These are phyloP conservation scores for Rutstroemia sp. DNA, from an alignment of 2,329 filamentous ascomycete genomes.

Conservation along the genomic window DNA sequence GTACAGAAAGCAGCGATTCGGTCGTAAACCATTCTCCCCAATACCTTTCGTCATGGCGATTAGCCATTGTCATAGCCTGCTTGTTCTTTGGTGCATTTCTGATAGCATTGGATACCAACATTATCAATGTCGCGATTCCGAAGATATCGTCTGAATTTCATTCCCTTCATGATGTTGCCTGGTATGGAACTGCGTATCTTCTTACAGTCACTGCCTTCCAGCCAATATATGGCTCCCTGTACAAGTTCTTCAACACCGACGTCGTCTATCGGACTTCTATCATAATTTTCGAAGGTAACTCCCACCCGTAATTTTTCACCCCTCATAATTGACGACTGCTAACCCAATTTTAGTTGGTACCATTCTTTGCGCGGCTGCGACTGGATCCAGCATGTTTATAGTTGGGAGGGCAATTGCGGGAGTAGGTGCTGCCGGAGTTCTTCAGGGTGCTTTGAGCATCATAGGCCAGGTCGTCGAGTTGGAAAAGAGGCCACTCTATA, in stretches of 20 bases:
- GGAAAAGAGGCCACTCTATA: conserved; percentile 3
- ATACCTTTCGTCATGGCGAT: too few relatives aligned
- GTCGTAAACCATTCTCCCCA: too few relatives aligned
- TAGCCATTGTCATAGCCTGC: neutral
- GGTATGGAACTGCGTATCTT: conserved; percentile 19
- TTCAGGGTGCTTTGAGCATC: conserved; percentile 41
- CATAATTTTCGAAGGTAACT: neutral
- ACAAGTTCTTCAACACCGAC: conserved; percentile 16
- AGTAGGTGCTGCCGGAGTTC: conserved; percentile 40
- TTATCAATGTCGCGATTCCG: conserved; percentile 35
- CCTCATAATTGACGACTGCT: too few relatives aligned
- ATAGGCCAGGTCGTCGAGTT: conserved; percentile 37
- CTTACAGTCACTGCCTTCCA: conserved; percentile 33
- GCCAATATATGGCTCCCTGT: conserved; percentile 10
- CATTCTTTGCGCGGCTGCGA: conserved; percentile 38
- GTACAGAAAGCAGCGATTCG: too few relatives aligned
- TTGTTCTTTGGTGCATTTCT: neutral
- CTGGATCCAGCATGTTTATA: conserved; percentile 37
- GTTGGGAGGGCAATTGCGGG: conserved; percentile 42
- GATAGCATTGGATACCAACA: neutral
- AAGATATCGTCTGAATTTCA: conserved; percentile 38
- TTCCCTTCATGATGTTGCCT: conserved; percentile 41
- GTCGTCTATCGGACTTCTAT: conserved; percentile 12
- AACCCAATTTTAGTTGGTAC: conserved; percentile 31
- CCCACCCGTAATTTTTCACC: too few relatives aligned